These are phyloP conservation scores for Xylariaceae sp. DNA, from an alignment of 2,329 filamentous ascomycete genomes.

Conservation along the genomic window DNA sequence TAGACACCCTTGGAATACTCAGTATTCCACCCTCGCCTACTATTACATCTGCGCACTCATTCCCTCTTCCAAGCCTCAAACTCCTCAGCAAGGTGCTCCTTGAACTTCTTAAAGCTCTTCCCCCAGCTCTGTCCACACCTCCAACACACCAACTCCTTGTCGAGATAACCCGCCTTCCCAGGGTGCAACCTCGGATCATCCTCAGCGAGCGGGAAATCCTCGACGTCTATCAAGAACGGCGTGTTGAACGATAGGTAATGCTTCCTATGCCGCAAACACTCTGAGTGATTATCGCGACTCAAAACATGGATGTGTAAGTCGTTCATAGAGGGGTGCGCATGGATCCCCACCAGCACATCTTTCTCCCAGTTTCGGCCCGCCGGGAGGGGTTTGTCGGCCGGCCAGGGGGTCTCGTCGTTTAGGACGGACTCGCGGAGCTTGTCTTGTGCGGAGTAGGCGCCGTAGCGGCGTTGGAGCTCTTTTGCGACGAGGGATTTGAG, in stretches of 20 bases:
- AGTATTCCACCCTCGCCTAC: too few species aligned
- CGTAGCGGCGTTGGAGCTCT: conserved; percentile 71
- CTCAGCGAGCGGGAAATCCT: conserved; percentile 71
- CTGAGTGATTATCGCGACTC: conserved; percentile 73
- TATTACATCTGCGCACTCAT: conserved; percentile 34
- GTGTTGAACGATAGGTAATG: conserved; percentile 94
- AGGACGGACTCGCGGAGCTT: conserved; percentile 64
- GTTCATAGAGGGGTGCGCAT: conserved; percentile 86
- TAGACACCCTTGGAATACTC: too few species aligned
- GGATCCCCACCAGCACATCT: conserved; percentile 76
- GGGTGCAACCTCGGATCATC: conserved; percentile 64
- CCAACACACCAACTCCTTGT: conserved; percentile 75
- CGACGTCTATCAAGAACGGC: conserved; percentile 74
- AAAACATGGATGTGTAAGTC: conserved; percentile 90
- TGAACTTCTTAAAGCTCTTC: conserved; percentile 62
- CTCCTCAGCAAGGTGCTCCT: conserved; percentile 64
- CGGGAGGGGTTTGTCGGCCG: conserved; percentile 52
- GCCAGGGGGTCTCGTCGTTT: conserved; percentile 51
- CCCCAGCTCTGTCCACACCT: conserved; percentile 72
- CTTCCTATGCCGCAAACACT: conserved; percentile 71
- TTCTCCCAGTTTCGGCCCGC: conserved; percentile 72
- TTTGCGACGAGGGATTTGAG: conserved; percentile 66
- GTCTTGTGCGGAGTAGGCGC: conserved; percentile 62
- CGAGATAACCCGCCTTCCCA: conserved; percentile 56
- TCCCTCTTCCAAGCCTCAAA: conserved; percentile 72